phyloP scores from a whole-genome alignment of 2,329 filamentous ascomycete genomes.

The Cadophora gregata region DNA sequence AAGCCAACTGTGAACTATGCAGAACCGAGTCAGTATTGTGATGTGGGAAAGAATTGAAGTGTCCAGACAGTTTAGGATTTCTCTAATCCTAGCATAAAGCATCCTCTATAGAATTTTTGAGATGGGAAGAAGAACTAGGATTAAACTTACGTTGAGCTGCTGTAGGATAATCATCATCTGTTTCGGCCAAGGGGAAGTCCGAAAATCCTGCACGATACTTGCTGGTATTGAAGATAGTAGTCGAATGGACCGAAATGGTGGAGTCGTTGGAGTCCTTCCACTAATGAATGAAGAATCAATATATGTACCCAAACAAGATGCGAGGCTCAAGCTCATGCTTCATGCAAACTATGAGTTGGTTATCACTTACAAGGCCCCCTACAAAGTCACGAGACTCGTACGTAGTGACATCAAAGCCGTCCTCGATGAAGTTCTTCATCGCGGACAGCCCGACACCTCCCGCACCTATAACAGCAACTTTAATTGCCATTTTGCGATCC shows the following conservation, averaged over 20 bases:
- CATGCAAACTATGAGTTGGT: not conserved
- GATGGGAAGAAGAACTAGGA: not conserved
- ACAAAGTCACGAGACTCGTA: slow-evolving; percentile 20
- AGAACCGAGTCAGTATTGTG: not conserved
- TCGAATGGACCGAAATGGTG: slow-evolving; percentile 14
- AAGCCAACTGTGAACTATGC: not conserved
- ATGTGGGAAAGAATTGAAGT: not conserved
- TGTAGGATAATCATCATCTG: slow-evolving; percentile 16
- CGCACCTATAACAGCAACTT: slow-evolving; percentile 16
- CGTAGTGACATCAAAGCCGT: slow-evolving; percentile 15
- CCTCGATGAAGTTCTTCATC: slow-evolving; percentile 15
- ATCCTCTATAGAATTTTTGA: not conserved
- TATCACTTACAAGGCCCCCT: not conserved
- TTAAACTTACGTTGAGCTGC: not conserved
- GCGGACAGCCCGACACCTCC: slow-evolving; percentile 8
- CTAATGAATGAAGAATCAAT: not conserved
- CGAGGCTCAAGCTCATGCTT: not conserved
- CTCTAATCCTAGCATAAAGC: not conserved
- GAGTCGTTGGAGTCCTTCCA: slow-evolving; percentile 22
- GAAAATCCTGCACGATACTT: slow-evolving; percentile 17
- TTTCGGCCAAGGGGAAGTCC: slow-evolving; percentile 17
- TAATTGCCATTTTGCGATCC: not conserved
- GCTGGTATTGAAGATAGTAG: slow-evolving; percentile 17
- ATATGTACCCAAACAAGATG: not conserved
- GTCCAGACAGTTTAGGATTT: not conserved